Evolutionary conservation across 345 rosid species (phyloP).

Genomic region (Hevea brasiliensis): DNA sequence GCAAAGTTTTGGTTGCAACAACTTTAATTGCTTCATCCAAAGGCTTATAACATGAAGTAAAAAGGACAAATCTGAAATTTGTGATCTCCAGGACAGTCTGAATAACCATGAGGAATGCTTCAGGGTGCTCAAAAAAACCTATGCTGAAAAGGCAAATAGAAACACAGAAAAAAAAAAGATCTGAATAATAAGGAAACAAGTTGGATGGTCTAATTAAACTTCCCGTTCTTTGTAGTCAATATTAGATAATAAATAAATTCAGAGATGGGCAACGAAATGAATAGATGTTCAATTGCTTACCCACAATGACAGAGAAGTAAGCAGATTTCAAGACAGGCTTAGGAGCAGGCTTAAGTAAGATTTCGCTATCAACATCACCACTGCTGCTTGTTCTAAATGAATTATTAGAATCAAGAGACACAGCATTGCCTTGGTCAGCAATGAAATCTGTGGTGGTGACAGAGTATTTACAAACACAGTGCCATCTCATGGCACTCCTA

Average conservation of each 20-base stretch:
- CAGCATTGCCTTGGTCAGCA: constrained; percentile 62
- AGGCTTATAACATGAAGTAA: constrained; percentile 56
- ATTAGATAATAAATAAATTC: neutral
- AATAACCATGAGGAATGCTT: constrained; percentile 50
- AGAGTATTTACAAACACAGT: constrained; percentile 65
- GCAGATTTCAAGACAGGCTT: constrained; percentile 68
- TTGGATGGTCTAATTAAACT: neutral
- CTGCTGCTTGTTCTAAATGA: constrained; percentile 40
- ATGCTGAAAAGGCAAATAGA: constrained; percentile 42
- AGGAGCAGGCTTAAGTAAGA: constrained; percentile 77
- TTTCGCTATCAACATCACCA: constrained; percentile 47
- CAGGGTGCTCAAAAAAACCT: constrained; percentile 57
- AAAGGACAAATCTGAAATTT: constrained; percentile 53
- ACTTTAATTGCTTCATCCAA: constrained; percentile 43
- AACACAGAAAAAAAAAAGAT: constrained; percentile 11
- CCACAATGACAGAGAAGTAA: constrained; percentile 62
- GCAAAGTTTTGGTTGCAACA: constrained; percentile 29
- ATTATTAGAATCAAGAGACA: constrained; percentile 45
- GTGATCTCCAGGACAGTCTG: constrained; percentile 42
- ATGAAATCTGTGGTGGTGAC: constrained; percentile 68
- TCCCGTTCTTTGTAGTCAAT: neutral
- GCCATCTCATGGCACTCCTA: constrained; percentile 58
- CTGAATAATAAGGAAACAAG: constrained; percentile 12
- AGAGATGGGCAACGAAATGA: constrained; percentile 14
- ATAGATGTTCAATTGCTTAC: constrained; percentile 40